These are phyloP conservation scores for Boletus vermiculosoides DNA, from an alignment of 768 basidiomycete genomes.

Conservation along the genomic window DNA sequence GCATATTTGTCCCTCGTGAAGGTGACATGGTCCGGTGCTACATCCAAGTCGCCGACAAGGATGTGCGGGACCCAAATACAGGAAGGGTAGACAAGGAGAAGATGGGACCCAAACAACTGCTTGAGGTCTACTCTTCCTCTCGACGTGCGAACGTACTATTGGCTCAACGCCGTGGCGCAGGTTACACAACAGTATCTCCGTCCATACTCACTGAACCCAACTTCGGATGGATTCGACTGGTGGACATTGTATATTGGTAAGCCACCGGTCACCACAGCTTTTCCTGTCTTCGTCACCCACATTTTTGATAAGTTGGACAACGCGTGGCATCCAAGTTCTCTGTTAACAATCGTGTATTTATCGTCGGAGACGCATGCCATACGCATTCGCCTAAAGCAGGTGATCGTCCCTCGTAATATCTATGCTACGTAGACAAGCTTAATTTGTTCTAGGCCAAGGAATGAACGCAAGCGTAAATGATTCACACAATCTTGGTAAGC, in stretches of 20 bases:
- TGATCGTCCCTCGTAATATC: conserved; percentile 2
- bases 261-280: conserved; percentile 1
- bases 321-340: conserved; percentile 52
- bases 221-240: conserved; percentile 40
- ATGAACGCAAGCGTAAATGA: conserved; percentile 57
- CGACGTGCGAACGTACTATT: not conserved
- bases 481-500: conserved; percentile 48
- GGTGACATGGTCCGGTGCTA: conserved; percentile 48
- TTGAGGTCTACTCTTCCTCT: conserved; percentile 29
- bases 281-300: not conserved
- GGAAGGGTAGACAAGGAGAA: conserved; percentile 42
- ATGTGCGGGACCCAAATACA: conserved; percentile 36
- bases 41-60: conserved; percentile 46
- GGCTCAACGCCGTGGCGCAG: conserved; percentile 15
- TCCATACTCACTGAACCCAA: conserved; percentile 38
- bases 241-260: conserved; percentile 52
- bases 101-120: conserved; percentile 39
- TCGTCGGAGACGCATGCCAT: conserved; percentile 56
- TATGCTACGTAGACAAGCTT: not conserved
- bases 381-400: conserved; percentile 46
- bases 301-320: conserved; percentile 44
- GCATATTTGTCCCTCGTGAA: conserved; percentile 54
- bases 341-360: conserved; percentile 48
- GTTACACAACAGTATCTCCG: conserved; percentile 39
- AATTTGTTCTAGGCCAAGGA: conserved; percentile 45